A percentile compares a stretch with the other conserved stretches of the same genome.
phyloP scores from a whole-genome alignment of 352 stramenopile genomes.

The Pythium phragmitis region DNA sequence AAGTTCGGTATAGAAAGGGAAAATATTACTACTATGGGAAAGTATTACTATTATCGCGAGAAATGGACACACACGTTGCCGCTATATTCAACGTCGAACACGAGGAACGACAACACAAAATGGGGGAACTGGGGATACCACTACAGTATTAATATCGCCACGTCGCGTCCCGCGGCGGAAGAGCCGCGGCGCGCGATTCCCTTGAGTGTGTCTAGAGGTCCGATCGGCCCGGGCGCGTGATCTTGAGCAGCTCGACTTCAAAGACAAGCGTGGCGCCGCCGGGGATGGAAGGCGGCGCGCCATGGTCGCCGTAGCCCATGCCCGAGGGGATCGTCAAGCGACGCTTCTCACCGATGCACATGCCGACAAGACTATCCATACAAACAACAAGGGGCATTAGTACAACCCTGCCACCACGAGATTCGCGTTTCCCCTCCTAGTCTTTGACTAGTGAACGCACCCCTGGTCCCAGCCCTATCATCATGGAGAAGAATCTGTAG shows the following conservation, averaged over 20 bases:
- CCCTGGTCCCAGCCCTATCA: slow-evolving; percentile 79
- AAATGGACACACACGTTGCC: slow-evolving; percentile 2
- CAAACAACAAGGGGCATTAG: slow-evolving; percentile 9
- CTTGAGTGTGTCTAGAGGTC: slow-evolving; percentile 41
- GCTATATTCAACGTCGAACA: slow-evolving; percentile 7
- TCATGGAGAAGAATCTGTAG: background rate
- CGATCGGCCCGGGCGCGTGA: slow-evolving; percentile 67
- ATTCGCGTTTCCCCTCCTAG: background rate
- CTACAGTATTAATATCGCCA: background rate
- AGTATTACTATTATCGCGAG: background rate
- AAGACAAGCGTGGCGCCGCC: slow-evolving; percentile 95
- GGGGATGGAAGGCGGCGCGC: slow-evolving; percentile 92
- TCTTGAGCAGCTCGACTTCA: slow-evolving; percentile 96
- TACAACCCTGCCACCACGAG: background rate
- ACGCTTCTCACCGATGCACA: slow-evolving; percentile 89
- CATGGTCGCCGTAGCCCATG: slow-evolving; percentile 94
- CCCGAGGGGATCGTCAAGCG: slow-evolving; percentile 82
- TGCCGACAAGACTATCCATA: slow-evolving; percentile 67
- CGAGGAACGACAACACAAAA: slow-evolving; percentile 3
- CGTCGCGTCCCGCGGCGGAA: background rate
- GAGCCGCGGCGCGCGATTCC: background rate
- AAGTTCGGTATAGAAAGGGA: background rate
- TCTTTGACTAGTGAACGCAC: slow-evolving; percentile 31
- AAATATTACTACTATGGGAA: background rate
- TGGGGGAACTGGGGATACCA: background rate